A percentile compares a stretch with the other conserved stretches of the same genome.
phyloP scores from a whole-genome alignment of 495 filamentous ascomycete genomes.

The Sordaria brevicollis region DNA sequence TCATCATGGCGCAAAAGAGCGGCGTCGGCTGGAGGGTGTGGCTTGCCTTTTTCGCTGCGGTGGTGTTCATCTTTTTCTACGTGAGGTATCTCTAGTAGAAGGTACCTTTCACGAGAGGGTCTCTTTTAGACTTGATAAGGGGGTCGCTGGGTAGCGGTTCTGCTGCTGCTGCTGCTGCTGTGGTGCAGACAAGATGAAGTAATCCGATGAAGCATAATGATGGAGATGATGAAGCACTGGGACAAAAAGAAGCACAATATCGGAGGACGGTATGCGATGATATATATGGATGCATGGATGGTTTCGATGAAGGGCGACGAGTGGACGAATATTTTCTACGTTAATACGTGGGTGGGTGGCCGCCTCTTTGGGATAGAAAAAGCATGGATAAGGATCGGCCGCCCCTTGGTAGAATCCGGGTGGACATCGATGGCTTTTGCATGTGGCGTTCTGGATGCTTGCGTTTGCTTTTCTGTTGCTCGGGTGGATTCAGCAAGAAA shows the following conservation, averaged over 20 bases:
- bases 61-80: slow-evolving; percentile 73
- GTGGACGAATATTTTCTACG: background rate
- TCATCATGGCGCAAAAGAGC: slow-evolving; percentile 86
- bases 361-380: background rate
- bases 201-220: background rate
- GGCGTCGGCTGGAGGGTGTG: slow-evolving; percentile 93
- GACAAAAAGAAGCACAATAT: background rate
- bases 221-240: background rate
- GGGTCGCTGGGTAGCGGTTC: background rate
- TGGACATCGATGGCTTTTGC: background rate
- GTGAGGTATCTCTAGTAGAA: slow-evolving; percentile 56
- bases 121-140: background rate
- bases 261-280: background rate
- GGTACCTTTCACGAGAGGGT: background rate
- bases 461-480: background rate
- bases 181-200: too few relatives aligned
- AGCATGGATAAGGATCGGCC: background rate
- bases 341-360: background rate
- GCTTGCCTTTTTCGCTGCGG: slow-evolving; percentile 73
- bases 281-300: too few relatives aligned
- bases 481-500: background rate
- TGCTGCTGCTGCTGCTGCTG: too few relatives aligned
- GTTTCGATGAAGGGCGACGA: background rate
- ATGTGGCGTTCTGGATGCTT: background rate
- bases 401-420: background rate